Evolutionary conservation across 768 basidiomycete species (phyloP), one percentile per base, ranked within the genome.

Genomic region (Suillus lakei): DNA sequence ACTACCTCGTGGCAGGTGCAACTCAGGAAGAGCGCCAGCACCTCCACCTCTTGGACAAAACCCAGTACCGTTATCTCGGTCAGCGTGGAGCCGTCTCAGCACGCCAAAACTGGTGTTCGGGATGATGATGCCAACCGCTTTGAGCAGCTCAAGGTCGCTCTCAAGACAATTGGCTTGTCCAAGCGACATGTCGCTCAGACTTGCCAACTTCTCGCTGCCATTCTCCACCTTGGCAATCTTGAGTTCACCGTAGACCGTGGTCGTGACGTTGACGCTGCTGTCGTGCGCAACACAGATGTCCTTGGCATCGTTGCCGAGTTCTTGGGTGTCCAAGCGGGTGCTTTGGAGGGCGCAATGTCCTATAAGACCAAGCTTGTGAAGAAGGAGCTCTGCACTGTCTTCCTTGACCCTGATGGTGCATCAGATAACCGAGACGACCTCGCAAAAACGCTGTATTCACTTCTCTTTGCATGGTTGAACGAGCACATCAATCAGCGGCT

Each of bases 361-460:
- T 97, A 96, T 86, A 93, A 91, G 80, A 96, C 94, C 1, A 93
- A 93, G 76, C 81, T 98, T 63, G 88, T 98, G 73, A 92, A 95
- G 77, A 98, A 96, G 80, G 96, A 99, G 78, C 83, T 98, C n/a
- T 98, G 95, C 77, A 98, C 96, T 0, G 90, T 98, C 32, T 98
- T 99, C 80, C 86, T 99, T 53, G 96, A 99, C 74, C 89, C 93
- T 0, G 96, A 99, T 73, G 93, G 93, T 61, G 95, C 97, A 2
- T 90, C 93, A 0, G 91, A 92, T 72, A 98, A 98, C 70, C 84
- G 96, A 53, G 97, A 99, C 73, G 95, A 97, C 75, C 89, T 99
- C 43, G 94, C 96, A 23, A 91, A 95, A 76, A 92, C 93, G 0
- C 85, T 99, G 0, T 99, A 98, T 75, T 95, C 95, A 5, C 86